Evolutionary conservation across 176 grass and related monocot species (phyloP), one percentile per base, ranked within the genome.

Genomic region (Oryza glumipatula): DNA sequence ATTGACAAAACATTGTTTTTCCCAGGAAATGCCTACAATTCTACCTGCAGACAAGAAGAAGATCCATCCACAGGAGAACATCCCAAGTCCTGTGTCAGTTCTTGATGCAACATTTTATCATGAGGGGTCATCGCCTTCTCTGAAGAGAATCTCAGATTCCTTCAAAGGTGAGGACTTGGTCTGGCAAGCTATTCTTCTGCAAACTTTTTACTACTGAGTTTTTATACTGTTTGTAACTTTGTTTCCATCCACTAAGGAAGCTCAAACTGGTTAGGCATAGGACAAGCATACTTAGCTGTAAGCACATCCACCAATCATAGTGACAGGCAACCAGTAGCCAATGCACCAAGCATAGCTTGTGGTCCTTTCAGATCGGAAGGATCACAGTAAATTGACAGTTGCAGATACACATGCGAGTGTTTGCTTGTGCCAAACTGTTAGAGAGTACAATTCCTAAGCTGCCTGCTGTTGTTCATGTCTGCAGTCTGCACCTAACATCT

Each of bases 61-160:
- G 7, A 75, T 75, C 54, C 89, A 81, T 48, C 52, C 72, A 54
- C 44, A 56, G 32, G 84, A 86, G 46, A 80, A 86, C 60, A 67
- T 86, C 33, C 60, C 49, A 0, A 91, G 89, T 86, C 91, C 88
- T 51, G 75, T 93, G 52, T 93, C 94, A 24, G 84, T 96, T 73
- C 86, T 91, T 78, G 87, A 91, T 66, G 74, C 68, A 23, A 75
- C 82, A 19, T 86, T 87, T 69, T 91, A 69, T 83, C 84, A 86
- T 21, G 89, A 93, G 13, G 77, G 72, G 17, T 68, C 78, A 4
- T 32, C 67, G 16, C 84, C 75, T 72, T 82, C 84, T 2, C 30
- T 82, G 74, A 89, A 76, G 80, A 89, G 43, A 80, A 80, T 84
- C 51, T 83, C 88, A 22, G 78, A 96, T 82, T 82, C 74, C 14